phyloP scores from a whole-genome alignment of 2,329 filamentous ascomycete species.

The Fusarium algeriense region DNA sequence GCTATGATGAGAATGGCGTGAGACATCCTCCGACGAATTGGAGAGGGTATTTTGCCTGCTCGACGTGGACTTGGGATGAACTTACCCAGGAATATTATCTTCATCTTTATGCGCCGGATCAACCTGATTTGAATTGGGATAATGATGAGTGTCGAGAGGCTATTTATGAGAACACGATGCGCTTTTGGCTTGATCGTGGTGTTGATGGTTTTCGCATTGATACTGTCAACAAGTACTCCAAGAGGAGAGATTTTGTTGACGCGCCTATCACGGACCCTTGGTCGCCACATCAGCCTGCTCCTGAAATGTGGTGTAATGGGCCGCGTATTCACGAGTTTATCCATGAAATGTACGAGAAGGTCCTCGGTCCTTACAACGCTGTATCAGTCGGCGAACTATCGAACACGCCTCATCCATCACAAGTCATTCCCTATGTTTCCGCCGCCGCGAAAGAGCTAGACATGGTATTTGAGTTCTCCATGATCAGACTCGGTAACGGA shows the following conservation, averaged over 20 bases:
- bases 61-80: conserved; percentile 68
- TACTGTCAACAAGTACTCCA: conserved; percentile 76
- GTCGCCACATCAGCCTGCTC: conserved; percentile 57
- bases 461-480: conserved; percentile 72
- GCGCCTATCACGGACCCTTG: conserved; percentile 58
- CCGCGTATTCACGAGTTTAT: conserved; percentile 73
- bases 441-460: conserved; percentile 65
- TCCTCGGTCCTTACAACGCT: conserved; percentile 66
- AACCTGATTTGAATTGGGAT: conserved; percentile 85
- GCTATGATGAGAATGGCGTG: conserved; percentile 64
- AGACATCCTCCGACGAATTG: conserved; percentile 71
- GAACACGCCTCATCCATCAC: conserved; percentile 62
- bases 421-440: conserved; percentile 68
- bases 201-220: conserved; percentile 76
- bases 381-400: conserved; percentile 75
- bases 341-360: conserved; percentile 66
- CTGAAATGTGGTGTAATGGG: conserved; percentile 69
- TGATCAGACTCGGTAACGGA: conserved; percentile 67
- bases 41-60: conserved; percentile 59
- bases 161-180: conserved; percentile 74
- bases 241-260: conserved; percentile 68
- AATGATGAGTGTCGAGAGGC: conserved; percentile 73
- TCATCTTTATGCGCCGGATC: conserved; percentile 74
- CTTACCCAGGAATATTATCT: conserved; percentile 66
- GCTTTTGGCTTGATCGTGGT: conserved; percentile 79